These are phyloP conservation scores for Zanthoxylum bungeanum DNA, from an alignment of 345 rosid species.

Conservation along the genomic window DNA sequence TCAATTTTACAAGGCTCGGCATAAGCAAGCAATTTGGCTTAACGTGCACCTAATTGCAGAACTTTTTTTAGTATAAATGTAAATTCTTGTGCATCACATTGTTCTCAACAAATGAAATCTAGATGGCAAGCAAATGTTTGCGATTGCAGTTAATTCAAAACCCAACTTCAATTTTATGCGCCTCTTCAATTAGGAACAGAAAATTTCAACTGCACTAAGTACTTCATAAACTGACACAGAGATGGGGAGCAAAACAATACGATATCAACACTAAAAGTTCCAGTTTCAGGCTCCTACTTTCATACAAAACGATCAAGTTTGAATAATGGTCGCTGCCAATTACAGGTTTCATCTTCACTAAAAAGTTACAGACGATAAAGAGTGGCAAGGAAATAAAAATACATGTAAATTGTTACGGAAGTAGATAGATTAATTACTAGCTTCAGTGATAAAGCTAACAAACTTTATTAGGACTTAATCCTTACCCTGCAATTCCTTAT, in stretches of 20 bases:
- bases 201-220: too few species aligned
- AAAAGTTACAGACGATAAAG: not conserved
- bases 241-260: not conserved
- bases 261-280: not conserved
- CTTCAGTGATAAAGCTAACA: not conserved
- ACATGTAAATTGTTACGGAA: not conserved
- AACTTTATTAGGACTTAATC: constrained; percentile 12
- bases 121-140: not conserved
- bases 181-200: not conserved
- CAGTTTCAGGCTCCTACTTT: not conserved
- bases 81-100: not conserved
- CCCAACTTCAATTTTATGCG: not conserved
- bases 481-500: constrained; percentile 8
- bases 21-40: not conserved
- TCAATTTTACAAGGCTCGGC: not conserved
- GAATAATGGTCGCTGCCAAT: not conserved
- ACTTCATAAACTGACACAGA: not conserved
- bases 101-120: not conserved
- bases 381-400: not conserved
- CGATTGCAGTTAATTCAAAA: not conserved
- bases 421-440: not conserved
- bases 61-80: not conserved
- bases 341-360: not conserved
- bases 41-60: not conserved
- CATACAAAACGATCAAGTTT: not conserved